Evolutionary conservation across 768 basidiomycete genomes (phyloP), one percentile per base, ranked within the genome.

Genomic region (Suillus ampliporus): DNA sequence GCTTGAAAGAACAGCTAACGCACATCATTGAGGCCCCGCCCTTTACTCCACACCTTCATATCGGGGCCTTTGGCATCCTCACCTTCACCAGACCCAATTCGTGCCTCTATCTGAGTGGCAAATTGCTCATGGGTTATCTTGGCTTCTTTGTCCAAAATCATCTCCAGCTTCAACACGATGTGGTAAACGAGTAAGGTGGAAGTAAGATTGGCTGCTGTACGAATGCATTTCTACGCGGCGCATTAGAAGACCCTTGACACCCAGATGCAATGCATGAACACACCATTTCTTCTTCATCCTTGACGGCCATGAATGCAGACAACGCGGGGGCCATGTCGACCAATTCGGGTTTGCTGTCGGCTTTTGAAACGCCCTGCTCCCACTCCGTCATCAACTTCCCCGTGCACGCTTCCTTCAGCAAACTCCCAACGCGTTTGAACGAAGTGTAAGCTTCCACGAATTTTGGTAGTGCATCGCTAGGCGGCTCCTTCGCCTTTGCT

Each of bases 211-310:
- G 92, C 84, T 17, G 95, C 92, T 0, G 79, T 87, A 67, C 91
- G 86, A 17, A 88, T 85, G 64, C 79, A 82, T 92, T 91, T 94
- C 94, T 97, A 71, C 38, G 57, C 50, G 51, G 48, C 35, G 60
- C 10, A 53, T 66, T 40, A 71, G 65, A 38, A 61, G 48, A 34
- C 14, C 52, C 61, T 44, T 46, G 63, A 34, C 23, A 7, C 31
- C 23, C 11, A 10, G n/a, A 34, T 41, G 40, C 26, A 60, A 31
- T 43, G 4, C 31, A 21, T 28, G n/a, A 28, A 79, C 91, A 65
- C 66, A 95, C 97, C 58, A 97, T 73, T 71, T 99, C 97, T 46
- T 97, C 94, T 28, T 89, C 87, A 69, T 99, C 96, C 75, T 98
- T 99, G 28, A 89, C 85, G 1, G 91, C 89, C 83, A 98, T 87